These are phyloP conservation scores for Acanthamoeba rhysodes DNA, from an alignment of 208 protist genomes.

Conservation along the genomic window DNA sequence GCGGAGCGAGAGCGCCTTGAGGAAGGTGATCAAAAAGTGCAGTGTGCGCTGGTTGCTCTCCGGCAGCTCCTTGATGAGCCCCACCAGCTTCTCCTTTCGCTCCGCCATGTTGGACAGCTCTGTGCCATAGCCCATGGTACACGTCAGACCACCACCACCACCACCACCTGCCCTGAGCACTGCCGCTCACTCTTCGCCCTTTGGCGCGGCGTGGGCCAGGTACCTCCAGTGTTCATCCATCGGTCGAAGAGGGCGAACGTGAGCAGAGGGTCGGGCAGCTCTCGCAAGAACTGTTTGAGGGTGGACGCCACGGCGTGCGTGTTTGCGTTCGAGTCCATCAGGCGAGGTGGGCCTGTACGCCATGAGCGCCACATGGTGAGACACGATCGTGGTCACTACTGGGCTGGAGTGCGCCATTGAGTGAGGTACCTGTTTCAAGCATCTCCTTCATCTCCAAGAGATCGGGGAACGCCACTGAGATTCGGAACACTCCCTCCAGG, in stretches of 20 bases:
- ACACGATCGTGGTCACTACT: too few species aligned
- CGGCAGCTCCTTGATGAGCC: conserved; percentile 60
- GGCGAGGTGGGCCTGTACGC: background rate
- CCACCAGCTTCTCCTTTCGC: conserved; percentile 20
- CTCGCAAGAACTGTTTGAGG: conserved; percentile 70
- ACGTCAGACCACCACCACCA: background rate
- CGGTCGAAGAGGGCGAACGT: conserved; percentile 69
- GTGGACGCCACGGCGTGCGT: conserved; percentile 61
- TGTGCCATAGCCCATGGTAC: background rate
- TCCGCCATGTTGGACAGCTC: conserved; percentile 25
- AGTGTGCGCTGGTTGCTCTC: conserved; percentile 10
- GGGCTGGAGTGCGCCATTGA: background rate
- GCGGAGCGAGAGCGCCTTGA: conserved; percentile 43
- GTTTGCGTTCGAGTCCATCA: background rate
- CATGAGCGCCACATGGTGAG: background rate
- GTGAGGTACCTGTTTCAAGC: background rate
- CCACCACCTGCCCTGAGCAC: background rate
- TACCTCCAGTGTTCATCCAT: conserved; percentile 76
- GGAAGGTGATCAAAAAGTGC: conserved; percentile 65
- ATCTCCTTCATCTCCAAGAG: conserved; percentile 31
- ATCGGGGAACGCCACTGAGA: conserved; percentile 53
- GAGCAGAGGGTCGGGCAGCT: conserved; percentile 73
- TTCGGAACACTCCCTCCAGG: conserved; percentile 67
- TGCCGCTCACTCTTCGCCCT: background rate
- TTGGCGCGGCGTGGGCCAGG: background rate